phyloP scores from a whole-genome alignment of 1,284 basidiomycete species.

The Athelia psychrophila region DNA sequence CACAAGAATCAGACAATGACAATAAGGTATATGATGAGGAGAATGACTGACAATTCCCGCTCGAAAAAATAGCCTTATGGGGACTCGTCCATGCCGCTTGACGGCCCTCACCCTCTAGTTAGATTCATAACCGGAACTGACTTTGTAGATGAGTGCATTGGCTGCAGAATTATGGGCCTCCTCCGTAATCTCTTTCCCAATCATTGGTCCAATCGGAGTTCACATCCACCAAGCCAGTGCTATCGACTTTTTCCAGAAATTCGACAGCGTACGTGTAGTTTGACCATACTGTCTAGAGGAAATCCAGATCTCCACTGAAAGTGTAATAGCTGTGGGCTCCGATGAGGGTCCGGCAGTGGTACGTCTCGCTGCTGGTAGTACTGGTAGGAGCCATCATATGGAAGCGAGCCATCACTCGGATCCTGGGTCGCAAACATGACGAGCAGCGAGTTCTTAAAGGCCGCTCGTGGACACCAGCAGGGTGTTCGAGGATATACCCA shows the following conservation, averaged over 20 bases:
- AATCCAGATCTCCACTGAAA: constrained; percentile 44
- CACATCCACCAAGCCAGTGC: constrained; percentile 45
- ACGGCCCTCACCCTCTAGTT: too few species aligned
- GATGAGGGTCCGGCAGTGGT: constrained; percentile 44
- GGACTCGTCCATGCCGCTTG: too few species aligned
- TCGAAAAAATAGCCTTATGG: too few species aligned
- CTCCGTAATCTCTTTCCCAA: constrained; percentile 46
- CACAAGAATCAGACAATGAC: too few species aligned
- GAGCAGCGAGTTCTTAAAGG: constrained; percentile 28
- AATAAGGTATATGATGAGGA: too few species aligned
- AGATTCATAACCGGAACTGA: too few species aligned
- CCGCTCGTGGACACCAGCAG: constrained; percentile 31
- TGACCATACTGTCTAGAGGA: constrained; percentile 41
- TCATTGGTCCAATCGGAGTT: constrained; percentile 38
- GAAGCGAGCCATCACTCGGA: constrained; percentile 24
- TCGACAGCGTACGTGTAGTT: constrained; percentile 48
- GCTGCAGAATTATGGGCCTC: constrained; percentile 47
- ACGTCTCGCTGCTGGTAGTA: constrained; percentile 32
- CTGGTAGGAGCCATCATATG: constrained; percentile 32
- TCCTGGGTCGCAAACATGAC: constrained; percentile 32
- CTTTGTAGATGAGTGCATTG: constrained; percentile 46
- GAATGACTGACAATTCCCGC: too few species aligned
- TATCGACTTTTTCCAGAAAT: constrained; percentile 43
- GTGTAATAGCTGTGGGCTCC: constrained; percentile 43
- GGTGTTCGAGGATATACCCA: constrained; percentile 33